A percentile compares a stretch with the other conserved stretches of the same genome.
phyloP scores from a whole-genome alignment of 441 rosid genomes.

The Daphne laureola region DNA sequence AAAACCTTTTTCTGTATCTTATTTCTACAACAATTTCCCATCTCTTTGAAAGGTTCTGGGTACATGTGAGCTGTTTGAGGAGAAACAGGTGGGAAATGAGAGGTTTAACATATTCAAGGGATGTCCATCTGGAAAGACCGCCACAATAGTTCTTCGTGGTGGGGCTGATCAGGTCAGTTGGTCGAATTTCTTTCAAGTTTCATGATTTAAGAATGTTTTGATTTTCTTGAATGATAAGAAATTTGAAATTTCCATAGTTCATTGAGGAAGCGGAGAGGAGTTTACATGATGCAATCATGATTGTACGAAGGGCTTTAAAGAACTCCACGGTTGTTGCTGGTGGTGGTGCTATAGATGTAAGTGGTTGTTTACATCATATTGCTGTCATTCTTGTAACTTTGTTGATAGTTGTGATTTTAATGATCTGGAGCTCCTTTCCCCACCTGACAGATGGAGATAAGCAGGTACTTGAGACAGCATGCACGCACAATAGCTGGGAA shows the following conservation, averaged over 20 bases:
- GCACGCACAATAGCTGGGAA: constrained; percentile 95
- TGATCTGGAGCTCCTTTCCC: constrained; percentile 11
- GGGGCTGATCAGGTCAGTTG: constrained; percentile 96
- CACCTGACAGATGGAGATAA: constrained; percentile 84
- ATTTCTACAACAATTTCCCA: constrained; percentile 12
- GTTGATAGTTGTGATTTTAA: not conserved
- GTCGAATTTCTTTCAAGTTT: constrained; percentile 1
- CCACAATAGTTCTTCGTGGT: constrained; percentile 98
- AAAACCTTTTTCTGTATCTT: constrained; percentile 12
- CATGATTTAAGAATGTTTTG: not conserved
- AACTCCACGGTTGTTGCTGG: constrained; percentile 99
- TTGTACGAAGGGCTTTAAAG: constrained; percentile 94
- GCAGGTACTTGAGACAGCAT: constrained; percentile 86
- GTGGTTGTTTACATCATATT: constrained; percentile 11
- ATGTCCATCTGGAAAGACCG: constrained; percentile 88
- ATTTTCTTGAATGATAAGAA: too few species aligned
- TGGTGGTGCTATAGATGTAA: constrained; percentile 99
- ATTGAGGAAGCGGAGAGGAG: constrained; percentile 99
- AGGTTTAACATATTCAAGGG: constrained; percentile 98
- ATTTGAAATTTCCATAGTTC: constrained; percentile 39
- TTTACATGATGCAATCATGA: constrained; percentile 99
- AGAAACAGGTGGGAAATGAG: constrained; percentile 97
- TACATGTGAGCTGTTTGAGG: constrained; percentile 90
- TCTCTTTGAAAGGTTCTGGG: constrained; percentile 73
- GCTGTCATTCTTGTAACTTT: not conserved